These are phyloP conservation scores for Pouteria glomerata DNA, from an alignment of 148 eudicot genomes.

Conservation along the genomic window DNA sequence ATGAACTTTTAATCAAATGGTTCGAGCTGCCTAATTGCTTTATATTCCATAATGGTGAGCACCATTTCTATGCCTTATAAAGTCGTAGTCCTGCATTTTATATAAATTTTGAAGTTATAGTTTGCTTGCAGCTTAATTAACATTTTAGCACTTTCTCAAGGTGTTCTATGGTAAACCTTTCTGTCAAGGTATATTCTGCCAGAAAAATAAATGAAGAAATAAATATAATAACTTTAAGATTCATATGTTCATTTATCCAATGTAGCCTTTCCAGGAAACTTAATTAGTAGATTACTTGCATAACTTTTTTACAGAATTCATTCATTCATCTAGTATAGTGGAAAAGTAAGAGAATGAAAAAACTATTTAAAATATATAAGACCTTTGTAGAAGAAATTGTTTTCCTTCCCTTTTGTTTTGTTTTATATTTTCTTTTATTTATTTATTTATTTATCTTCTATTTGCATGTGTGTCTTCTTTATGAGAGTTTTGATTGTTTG, in stretches of 20 bases:
- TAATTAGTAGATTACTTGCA: neutral
- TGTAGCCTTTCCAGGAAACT: neutral
- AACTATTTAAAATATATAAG: too few species aligned
- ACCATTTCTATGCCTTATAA: constrained; percentile 7
- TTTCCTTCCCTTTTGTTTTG: too few species aligned
- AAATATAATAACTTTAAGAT: neutral
- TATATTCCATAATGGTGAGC: constrained; percentile 94
- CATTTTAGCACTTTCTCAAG: neutral
- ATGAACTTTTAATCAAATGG: constrained; percentile 87
- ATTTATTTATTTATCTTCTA: too few species aligned
- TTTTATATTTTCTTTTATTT: too few species aligned
- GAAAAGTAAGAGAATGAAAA: too few species aligned
- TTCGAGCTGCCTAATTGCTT: constrained; percentile 97
- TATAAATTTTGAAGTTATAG: neutral
- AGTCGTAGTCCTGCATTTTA: neutral
- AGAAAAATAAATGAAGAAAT: neutral
- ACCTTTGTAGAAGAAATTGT: too few species aligned
- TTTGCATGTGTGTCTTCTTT: too few species aligned
- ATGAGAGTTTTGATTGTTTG: neutral
- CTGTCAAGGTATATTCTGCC: neutral
- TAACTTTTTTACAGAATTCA: too few species aligned
- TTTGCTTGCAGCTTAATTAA: neutral
- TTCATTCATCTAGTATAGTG: too few species aligned
- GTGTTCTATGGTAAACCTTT: neutral
- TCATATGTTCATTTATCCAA: neutral